Evolutionary conservation across 257 asterid genomes (phyloP).

Genomic region (Solanum paucissectum): DNA sequence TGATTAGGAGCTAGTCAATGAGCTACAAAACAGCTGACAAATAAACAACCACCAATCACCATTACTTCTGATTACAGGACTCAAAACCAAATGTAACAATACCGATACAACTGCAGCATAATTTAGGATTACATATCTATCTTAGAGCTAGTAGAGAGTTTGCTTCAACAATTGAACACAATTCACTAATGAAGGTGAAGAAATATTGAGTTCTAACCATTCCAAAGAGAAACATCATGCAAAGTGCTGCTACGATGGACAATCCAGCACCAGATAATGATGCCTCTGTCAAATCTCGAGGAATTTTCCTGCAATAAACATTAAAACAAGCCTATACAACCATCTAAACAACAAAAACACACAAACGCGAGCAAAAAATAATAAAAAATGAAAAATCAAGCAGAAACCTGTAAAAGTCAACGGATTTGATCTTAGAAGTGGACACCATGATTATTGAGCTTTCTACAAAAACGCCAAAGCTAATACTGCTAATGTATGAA

Average conservation of each 20-base stretch:
- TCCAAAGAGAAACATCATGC: conserved; percentile 81
- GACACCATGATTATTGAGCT: conserved; percentile 30
- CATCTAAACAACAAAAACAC: not conserved
- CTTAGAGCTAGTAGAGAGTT: not conserved
- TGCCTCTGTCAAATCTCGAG: conserved; percentile 87
- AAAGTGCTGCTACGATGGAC: conserved; percentile 75
- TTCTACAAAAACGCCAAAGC: not conserved
- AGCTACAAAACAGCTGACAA: not conserved
- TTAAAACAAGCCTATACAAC: not conserved
- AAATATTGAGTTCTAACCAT: conserved; percentile 53
- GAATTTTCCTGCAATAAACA: conserved; percentile 65
- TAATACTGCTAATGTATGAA: not conserved
- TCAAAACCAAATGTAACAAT: not conserved
- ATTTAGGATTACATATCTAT: not conserved
- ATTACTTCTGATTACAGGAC: not conserved
- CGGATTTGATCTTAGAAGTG: conserved; percentile 43
- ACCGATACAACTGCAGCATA: not conserved
- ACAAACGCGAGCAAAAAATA: not conserved
- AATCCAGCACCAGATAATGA: conserved; percentile 90
- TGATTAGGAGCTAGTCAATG: not conserved
- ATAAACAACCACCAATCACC: not conserved
- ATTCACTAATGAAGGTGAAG: not conserved
- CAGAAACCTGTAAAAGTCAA: conserved; percentile 50
- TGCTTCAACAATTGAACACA: not conserved
- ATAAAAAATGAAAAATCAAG: too few species aligned